These are phyloP conservation scores for Fraxinus angustifolia DNA, from an alignment of 305 asterid species.

Conservation along the genomic window DNA sequence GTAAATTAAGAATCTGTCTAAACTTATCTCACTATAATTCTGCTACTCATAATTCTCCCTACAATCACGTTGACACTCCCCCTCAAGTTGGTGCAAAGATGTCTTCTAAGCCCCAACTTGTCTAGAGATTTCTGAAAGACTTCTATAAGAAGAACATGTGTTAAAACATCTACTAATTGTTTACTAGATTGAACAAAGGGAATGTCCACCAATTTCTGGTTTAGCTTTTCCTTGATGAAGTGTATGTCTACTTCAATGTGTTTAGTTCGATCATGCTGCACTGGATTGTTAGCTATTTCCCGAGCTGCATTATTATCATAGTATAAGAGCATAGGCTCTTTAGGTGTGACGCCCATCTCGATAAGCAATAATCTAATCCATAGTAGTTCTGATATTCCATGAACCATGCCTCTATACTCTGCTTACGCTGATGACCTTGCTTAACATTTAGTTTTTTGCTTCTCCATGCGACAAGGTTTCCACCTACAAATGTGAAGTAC, in stretches of 20 bases:
- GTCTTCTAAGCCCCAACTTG: too few relatives aligned
- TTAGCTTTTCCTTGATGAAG: not conserved
- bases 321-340: not conserved
- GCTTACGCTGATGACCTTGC: not conserved
- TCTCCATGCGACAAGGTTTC: not conserved
- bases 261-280: not conserved
- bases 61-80: too few relatives aligned
- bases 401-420: not conserved
- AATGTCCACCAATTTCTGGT: not conserved
- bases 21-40: too few relatives aligned
- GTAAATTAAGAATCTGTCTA: too few relatives aligned
- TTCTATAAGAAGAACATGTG: too few relatives aligned
- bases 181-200: not conserved
- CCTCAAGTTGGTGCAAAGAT: too few relatives aligned
- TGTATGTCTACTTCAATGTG: not conserved
- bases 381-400: not conserved
- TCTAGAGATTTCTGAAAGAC: too few relatives aligned
- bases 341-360: not conserved
- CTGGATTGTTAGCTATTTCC: not conserved
- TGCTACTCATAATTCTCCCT: too few relatives aligned
- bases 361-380: not conserved
- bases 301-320: conserved; percentile 1
- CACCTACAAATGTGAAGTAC: not conserved
- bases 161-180: too few relatives aligned
- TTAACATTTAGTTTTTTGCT: not conserved